phyloP scores from a whole-genome alignment of 306 rosid genomes.

The Quercus ilex region DNA sequence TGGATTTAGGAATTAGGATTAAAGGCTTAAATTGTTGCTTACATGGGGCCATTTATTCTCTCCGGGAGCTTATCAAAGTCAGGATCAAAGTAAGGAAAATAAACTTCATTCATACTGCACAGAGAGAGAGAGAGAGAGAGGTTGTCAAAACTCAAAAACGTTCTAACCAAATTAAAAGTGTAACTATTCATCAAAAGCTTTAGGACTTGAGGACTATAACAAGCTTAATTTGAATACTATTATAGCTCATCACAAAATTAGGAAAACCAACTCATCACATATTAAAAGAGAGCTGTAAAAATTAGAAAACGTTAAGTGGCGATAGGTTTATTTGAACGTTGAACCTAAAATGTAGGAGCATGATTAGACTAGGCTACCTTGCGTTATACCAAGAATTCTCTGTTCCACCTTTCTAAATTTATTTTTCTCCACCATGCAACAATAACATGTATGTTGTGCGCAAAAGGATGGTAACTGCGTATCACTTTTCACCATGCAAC shows the following conservation, averaged over 20 bases:
- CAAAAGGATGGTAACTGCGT: too few relatives aligned
- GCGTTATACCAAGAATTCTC: neutral
- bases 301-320: neutral
- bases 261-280: neutral
- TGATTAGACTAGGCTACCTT: neutral
- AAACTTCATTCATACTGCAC: slow-evolving; percentile 56
- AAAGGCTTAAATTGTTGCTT: slow-evolving; percentile 13
- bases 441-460: too few relatives aligned
- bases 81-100: slow-evolving; percentile 79
- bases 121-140: slow-evolving; percentile 3
- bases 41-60: slow-evolving; percentile 72
- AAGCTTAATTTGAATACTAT: neutral
- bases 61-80: slow-evolving; percentile 59
- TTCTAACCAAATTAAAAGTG: neutral
- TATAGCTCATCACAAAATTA: too few relatives aligned
- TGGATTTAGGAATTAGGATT: neutral
- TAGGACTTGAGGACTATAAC: neutral
- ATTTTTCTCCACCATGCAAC: neutral
- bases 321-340: neutral
- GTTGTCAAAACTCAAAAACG: neutral
- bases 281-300: neutral
- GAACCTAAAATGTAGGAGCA: neutral
- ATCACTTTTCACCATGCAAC: too few relatives aligned
- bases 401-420: neutral
- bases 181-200: neutral